phyloP scores from a whole-genome alignment of 2,329 filamentous ascomycete species.

The Fusarium tjaetaba region DNA sequence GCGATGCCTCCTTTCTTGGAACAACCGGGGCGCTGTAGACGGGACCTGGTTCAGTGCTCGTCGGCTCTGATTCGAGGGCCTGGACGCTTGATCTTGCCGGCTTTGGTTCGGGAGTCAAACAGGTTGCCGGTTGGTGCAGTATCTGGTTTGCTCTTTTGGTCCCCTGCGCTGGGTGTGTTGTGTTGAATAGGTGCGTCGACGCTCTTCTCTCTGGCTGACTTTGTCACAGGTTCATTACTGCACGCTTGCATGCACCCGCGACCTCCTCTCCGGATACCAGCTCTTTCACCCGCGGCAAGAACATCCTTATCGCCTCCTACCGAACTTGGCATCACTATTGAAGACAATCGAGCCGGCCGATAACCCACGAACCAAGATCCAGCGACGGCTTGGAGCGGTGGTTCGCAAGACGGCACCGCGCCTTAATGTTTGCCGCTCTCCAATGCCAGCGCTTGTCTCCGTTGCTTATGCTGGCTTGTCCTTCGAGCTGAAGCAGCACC shows the following conservation, averaged over 20 bases:
- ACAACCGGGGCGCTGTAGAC: background rate
- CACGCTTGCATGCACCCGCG: background rate
- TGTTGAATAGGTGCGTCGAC: fast-evolving
- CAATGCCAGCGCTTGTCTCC: fast-evolving
- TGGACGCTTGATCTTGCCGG: background rate
- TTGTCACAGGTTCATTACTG: background rate
- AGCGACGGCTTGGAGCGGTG: fast-evolving
- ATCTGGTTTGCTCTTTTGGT: background rate
- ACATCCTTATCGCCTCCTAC: too few relatives aligned
- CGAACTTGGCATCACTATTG: fast-evolving
- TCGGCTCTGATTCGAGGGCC: background rate
- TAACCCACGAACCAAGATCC: background rate
- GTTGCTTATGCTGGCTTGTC: fast-evolving
- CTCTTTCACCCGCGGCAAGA: fast-evolving
- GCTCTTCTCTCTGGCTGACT: fast-evolving
- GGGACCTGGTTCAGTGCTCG: background rate
- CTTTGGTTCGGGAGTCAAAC: background rate
- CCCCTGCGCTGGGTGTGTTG: background rate
- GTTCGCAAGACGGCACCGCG: background rate
- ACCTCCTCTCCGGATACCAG: background rate
- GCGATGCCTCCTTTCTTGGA: background rate
- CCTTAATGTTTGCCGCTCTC: background rate
- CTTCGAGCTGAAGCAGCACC: background rate
- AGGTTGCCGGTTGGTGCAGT: background rate
- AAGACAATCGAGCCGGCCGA: background rate